Evolutionary conservation across 345 rosid species (phyloP).

Genomic region (Aquilaria sinensis): DNA sequence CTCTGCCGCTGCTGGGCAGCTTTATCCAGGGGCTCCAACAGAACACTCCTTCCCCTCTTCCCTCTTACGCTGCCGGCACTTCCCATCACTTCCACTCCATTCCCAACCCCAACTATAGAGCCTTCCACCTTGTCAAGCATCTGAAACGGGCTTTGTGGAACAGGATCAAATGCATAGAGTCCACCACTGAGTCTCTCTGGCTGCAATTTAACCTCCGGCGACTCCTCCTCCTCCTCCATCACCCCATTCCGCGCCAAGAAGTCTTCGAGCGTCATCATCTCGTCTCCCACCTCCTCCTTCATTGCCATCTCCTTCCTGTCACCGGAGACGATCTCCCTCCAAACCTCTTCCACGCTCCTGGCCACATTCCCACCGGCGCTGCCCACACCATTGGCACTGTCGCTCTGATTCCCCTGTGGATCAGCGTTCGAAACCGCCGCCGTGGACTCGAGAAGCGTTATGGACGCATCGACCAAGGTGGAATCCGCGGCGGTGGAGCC

Average conservation of each 20-base stretch:
- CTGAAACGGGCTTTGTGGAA: constrained; percentile 37
- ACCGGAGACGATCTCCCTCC: constrained; percentile 79
- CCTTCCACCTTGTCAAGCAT: constrained; percentile 53
- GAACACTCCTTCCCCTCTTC: constrained; percentile 60
- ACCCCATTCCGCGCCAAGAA: constrained; percentile 73
- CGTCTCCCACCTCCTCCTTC: constrained; percentile 72
- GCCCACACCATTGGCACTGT: constrained; percentile 8
- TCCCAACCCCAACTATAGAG: constrained; percentile 43
- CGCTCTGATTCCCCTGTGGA: constrained; percentile 17
- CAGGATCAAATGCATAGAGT: constrained; percentile 43
- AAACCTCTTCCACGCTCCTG: constrained; percentile 65
- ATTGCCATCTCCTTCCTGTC: constrained; percentile 48
- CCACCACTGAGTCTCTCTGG: constrained; percentile 45
- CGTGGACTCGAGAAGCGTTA: constrained; percentile 36
- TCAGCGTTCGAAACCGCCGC: constrained; percentile 3
- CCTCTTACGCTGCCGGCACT: constrained; percentile 37
- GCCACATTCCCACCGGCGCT: constrained; percentile 12
- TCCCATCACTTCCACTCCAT: constrained; percentile 28
- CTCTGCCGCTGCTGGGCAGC: constrained; percentile 87
- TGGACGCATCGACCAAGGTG: constrained; percentile 31
- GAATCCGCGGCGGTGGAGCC: constrained; percentile 17
- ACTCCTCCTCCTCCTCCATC: constrained; percentile 24
- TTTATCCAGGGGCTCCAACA: constrained; percentile 75
- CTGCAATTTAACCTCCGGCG: constrained; percentile 30
- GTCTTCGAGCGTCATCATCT: constrained; percentile 91